Percentiles rank a stretch among this genome's conserved stretches.
Evolutionary conservation across 192 early-diverging fungal species (phyloP).

Genomic region (Rhizoclosmatium sp.): DNA sequence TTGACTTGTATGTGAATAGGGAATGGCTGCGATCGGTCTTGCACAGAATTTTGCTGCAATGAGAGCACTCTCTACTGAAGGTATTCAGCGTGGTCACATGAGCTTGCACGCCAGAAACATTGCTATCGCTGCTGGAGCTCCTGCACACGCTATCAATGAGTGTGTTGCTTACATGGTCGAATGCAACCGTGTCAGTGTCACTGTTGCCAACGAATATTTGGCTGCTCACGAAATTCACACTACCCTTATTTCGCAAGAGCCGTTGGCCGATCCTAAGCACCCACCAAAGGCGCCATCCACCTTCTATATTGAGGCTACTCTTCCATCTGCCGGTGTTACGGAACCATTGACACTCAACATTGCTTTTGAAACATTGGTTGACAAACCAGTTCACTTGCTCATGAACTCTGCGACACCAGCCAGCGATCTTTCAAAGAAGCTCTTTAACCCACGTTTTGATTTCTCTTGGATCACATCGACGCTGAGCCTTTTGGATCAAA

Average conservation of each 20-base stretch:
- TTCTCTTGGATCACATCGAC: conserved; percentile 54
- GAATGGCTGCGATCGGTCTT: conserved; percentile 72
- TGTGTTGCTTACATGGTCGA: conserved; percentile 76
- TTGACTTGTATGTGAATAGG: conserved; percentile 34
- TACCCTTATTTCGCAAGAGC: conserved; percentile 15
- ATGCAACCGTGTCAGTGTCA: conserved; percentile 64
- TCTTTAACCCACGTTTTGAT: conserved; percentile 58
- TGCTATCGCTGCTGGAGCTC: conserved; percentile 74
- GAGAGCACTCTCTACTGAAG: conserved; percentile 74
- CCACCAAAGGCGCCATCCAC: conserved; percentile 47
- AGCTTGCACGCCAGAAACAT: conserved; percentile 53
- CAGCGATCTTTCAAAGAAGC: conserved; percentile 34
- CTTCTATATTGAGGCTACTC: conserved; percentile 51
- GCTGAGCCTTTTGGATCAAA: conserved; percentile 46
- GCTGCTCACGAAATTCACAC: conserved; percentile 56
- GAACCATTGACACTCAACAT: conserved; percentile 58
- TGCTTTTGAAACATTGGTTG: conserved; percentile 59
- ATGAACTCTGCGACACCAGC: conserved; percentile 29
- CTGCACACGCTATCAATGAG: conserved; percentile 68
- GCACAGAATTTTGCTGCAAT: conserved; percentile 85
- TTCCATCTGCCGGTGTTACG: conserved; percentile 5
- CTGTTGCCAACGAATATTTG: conserved; percentile 68
- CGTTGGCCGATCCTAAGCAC: conserved; percentile 25
- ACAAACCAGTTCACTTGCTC: conserved; percentile 54
- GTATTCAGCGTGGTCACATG: conserved; percentile 81